Percentiles rank a stretch among this genome's conserved stretches.
Evolutionary conservation across 139 green algal species (phyloP).

Genomic region (Auxenochlorella pyrenoidosa): DNA sequence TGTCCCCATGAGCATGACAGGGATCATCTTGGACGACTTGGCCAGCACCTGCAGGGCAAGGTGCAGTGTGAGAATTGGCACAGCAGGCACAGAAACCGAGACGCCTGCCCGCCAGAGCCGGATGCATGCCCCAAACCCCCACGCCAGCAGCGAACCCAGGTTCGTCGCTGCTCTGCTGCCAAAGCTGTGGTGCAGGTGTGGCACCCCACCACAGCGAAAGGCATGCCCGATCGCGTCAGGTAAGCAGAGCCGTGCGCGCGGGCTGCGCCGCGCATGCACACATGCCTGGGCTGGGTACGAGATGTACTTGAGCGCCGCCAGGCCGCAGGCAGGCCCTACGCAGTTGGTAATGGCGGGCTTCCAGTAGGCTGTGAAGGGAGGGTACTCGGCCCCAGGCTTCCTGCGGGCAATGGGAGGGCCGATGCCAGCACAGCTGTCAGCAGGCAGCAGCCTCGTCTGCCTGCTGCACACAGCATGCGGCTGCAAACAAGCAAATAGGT

Average conservation of each 20-base stretch:
- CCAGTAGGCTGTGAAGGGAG: slow-evolving; percentile 81
- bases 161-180: no score
- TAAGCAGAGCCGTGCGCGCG: no score
- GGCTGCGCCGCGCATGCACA: no score
- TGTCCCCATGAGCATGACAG: slow-evolving; percentile 94
- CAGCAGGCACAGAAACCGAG: background rate
- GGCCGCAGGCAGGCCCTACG: slow-evolving; percentile 90
- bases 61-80: background rate
- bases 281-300: slow-evolving; percentile 88
- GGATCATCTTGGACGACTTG: slow-evolving; percentile 98
- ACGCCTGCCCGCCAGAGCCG: no score
- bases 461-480: no score
- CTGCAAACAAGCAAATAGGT: background rate
- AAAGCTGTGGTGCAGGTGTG: no score
- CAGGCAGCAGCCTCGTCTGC: background rate
- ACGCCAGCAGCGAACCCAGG: no score
- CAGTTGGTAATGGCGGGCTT: slow-evolving; percentile 84
- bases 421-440: background rate
- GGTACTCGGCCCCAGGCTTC: slow-evolving; percentile 22
- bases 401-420: slow-evolving; percentile 5
- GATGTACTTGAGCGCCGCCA: slow-evolving; percentile 95
- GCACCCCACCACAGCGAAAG: no score
- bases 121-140: no score
- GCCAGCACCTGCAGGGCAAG: slow-evolving; percentile 86
- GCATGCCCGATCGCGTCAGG: no score